Evolutionary conservation across 2,329 filamentous ascomycete genomes (phyloP), one percentile per base, ranked within the genome.

Genomic region (Fusarium guadeloupense): DNA sequence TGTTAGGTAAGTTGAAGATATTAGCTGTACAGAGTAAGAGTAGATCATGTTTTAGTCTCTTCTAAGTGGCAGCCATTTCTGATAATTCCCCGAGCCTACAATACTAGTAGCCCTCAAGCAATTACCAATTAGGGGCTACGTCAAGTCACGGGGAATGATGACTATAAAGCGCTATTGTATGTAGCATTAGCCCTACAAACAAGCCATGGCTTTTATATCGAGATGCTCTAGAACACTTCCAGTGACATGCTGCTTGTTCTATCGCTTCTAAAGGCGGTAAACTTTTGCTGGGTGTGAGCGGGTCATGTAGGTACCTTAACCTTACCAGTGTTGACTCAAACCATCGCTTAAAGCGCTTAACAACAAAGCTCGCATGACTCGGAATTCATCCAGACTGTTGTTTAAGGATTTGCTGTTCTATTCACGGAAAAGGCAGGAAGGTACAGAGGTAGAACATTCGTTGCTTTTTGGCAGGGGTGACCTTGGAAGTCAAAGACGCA

Each of bases 171-270:
- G n/a, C n/a, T n/a, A n/a, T n/a, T n/a, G n/a, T n/a, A n/a, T n/a
- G n/a, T n/a, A n/a, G 13, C 28, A 14, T n/a, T 31, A 14, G 28
- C 14, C 13, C 13, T 13, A 31, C n/a, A 14, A 12, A 9, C 31
- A 34, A 17, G 10, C 31, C 10, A 34, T 49, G 38, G 21, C 21
- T 34, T 26, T 49, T 28, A 35, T 43, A 21, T 40, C 56, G 23
- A 39, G 42, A 35, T 25, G 41, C 59, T 55, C 54, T 55, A 44
- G 59, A 63, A 63, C 30, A 25, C 37, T 63, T 63, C 53, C 59
- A 59, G 43, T 54, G 46, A 62, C 42, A 62, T 62, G 5, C 10
- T 25, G 35, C 20, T 16, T n/a, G 30, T 40, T 42, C 47, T 31
- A 43, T 35, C 21, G 23, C 21, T 43, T 31, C 37, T 16, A 26